Base-by-base conservation (phyloP, 257 asterid genomes). In the Nyctanthes arbortristis region DNA sequence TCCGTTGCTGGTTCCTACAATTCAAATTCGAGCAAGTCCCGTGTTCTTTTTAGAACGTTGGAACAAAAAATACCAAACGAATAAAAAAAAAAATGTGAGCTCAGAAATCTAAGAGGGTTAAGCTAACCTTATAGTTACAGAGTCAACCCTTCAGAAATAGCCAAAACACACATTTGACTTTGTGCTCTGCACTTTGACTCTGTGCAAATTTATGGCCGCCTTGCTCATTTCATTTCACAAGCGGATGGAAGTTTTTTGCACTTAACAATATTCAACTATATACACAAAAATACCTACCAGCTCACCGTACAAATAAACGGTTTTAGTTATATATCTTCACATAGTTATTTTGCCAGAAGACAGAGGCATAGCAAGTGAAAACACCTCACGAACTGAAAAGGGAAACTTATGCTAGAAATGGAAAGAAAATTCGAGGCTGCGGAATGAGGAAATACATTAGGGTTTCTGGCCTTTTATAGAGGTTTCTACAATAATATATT, bases 211-310 rank as follows among this genome's bases (percentile, higher is more conserved):
- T 49, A 74, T 74, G 78, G 78, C 78, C 78, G 74, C 74, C 52
- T 25, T 74, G 78, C 70, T 63, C 74, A 74, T 61, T 61, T 20
- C 35, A 47, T 14, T 47, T 67, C n/a, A 66, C 78, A 67, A 16
- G 65, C 78, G 78, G 78, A 74, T 74, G 78, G 78, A 74, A 74
- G 78, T 47, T 49, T 33, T 29, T 67, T 67, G 78, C 78, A 74
- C 55, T 40, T 22, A 4, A 22, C 10, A 20, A 11, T 28, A 60
- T 10, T n/a, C 24, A 45, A 1, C 2, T 2, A 12, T 24, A 36
- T 1, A 24, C 28, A 35, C 37, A 35, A 22, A 63, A 32, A 34
- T 7, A n/a, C 25, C 9, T 20, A 13, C 31, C 20, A 40, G 7
- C 7, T 45, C 24, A 16, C 25, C 2, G 31, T 49, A 28, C 70